phyloP scores from a whole-genome alignment of 306 rosid genomes.

The Castanospermum australe region DNA sequence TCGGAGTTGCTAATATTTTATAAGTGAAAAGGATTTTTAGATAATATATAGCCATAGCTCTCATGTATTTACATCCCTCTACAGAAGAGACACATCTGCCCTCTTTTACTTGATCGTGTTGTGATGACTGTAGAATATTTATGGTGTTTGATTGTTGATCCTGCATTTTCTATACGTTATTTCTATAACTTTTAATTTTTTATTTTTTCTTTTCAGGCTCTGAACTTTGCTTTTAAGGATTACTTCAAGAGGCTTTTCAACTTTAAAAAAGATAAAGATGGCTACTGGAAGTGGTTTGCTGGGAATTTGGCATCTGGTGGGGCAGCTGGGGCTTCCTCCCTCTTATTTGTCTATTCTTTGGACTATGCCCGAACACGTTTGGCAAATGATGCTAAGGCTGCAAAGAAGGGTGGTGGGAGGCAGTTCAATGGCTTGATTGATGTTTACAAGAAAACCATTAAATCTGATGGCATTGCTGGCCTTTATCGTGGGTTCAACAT shows the following conservation, averaged over 20 bases:
- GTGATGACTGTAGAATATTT: background rate
- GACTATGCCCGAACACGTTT: slow-evolving; percentile 77
- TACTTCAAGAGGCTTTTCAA: slow-evolving; percentile 80
- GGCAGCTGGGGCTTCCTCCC: slow-evolving; percentile 83
- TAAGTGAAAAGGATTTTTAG: background rate
- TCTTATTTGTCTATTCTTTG: slow-evolving; percentile 66
- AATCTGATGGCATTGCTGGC: slow-evolving; percentile 74
- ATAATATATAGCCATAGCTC: background rate
- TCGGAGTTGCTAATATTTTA: background rate
- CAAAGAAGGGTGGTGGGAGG: slow-evolving; percentile 76
- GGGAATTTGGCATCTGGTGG: slow-evolving; percentile 86
- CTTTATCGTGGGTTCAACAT: slow-evolving; percentile 77
- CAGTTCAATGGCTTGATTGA: slow-evolving; percentile 79
- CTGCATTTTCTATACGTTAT: background rate
- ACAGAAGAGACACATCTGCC: background rate
- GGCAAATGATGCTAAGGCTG: slow-evolving; percentile 70
- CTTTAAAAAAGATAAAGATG: slow-evolving; percentile 73
- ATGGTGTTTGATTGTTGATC: background rate
- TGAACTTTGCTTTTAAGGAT: slow-evolving; percentile 84
- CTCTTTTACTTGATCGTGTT: background rate
- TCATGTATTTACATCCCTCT: background rate
- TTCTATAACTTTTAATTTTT: background rate
- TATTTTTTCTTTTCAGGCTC: slow-evolving; percentile 46
- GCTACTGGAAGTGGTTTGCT: slow-evolving; percentile 88
- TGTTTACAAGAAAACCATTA: slow-evolving; percentile 68